Conservation (phyloP, 371 early-diverging fungal species). For the Syncephalastrum monosporum region DNA sequence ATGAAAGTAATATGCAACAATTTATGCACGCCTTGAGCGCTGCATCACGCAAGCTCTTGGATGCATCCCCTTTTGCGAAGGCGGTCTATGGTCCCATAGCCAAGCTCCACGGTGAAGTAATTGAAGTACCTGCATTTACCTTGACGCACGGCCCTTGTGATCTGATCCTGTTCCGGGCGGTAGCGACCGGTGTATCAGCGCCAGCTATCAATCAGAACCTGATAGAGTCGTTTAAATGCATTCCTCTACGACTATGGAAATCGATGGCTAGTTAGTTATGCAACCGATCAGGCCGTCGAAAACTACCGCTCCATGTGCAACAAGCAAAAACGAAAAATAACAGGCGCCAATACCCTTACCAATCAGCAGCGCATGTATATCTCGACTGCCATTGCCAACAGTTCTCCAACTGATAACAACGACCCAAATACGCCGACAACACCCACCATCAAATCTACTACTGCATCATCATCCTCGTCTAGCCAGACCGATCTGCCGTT, state of each 20-base stretch:
- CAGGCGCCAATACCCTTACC: slow-evolving; percentile 2
- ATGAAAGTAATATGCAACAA: slow-evolving; percentile 9
- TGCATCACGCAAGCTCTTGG: slow-evolving; percentile 21
- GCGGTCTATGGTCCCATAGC: slow-evolving; percentile 22
- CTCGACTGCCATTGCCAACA: slow-evolving; percentile 5
- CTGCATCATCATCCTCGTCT: neutral
- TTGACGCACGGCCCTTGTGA: slow-evolving; percentile 28
- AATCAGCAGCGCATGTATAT: slow-evolving; percentile 3
- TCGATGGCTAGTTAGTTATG: slow-evolving; percentile 15
- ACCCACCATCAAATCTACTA: neutral
- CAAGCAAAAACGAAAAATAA: too few relatives aligned
- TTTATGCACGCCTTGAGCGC: slow-evolving; percentile 25
- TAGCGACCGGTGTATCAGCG: slow-evolving; percentile 17
- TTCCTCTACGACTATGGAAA: slow-evolving; percentile 28
- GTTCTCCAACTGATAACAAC: slow-evolving; percentile 1
- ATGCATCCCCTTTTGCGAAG: slow-evolving; percentile 24
- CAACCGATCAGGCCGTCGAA: slow-evolving; percentile 26
- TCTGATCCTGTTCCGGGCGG: slow-evolving; percentile 31
- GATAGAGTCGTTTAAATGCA: slow-evolving; percentile 28
- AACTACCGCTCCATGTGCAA: slow-evolving; percentile 8
- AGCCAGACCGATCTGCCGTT: neutral
- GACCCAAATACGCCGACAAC: slow-evolving; percentile 1
- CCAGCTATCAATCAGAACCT: slow-evolving; percentile 32
- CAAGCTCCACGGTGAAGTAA: slow-evolving; percentile 24
- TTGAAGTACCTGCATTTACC: slow-evolving; percentile 38